Evolutionary conservation across 1,139 yeast species (phyloP).

Genomic region (Nakaseomyces bracarensis): DNA sequence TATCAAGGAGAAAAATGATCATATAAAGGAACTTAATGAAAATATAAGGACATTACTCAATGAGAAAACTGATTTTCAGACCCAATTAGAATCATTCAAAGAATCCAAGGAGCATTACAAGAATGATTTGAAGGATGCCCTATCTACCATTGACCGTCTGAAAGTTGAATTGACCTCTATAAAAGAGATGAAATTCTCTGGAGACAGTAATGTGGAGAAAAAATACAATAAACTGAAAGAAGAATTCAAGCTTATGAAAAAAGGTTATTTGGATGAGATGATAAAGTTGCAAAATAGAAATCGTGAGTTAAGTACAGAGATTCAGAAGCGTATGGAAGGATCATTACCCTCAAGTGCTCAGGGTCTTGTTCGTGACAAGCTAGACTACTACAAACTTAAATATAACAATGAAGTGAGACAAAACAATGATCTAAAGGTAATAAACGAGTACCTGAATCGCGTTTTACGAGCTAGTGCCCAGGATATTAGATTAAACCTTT

Average conservation of each 20-base stretch:
- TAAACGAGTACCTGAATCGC: conserved; percentile 29
- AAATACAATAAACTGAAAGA: conserved; percentile 17
- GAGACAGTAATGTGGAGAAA: conserved; percentile 11
- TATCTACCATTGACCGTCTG: conserved; percentile 19
- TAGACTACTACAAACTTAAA: conserved; percentile 29
- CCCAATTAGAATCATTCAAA: conserved; percentile 13
- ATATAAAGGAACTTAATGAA: conserved; percentile 3
- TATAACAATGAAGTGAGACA: conserved; percentile 28
- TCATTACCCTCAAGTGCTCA: neutral
- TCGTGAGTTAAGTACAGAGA: conserved; percentile 1
- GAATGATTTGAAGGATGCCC: conserved; percentile 17
- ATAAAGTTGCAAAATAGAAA: conserved; percentile 24
- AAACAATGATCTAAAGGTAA: conserved; percentile 28
- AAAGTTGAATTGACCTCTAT: conserved; percentile 14
- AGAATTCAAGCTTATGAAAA: conserved; percentile 17
- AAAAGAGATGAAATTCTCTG: conserved; percentile 9
- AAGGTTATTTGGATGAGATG: conserved; percentile 21
- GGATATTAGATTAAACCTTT: conserved; percentile 25
- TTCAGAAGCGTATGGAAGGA: conserved; percentile 10
- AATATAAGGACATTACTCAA: conserved; percentile 10
- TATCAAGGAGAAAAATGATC: conserved; percentile 1
- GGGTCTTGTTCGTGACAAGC: conserved; percentile 13
- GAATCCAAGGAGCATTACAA: conserved; percentile 22
- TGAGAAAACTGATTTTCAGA: conserved; percentile 8
- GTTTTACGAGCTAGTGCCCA: conserved; percentile 29